Conservation (phyloP, 2,329 filamentous ascomycete species). For the Parastagonospora avenae region DNA sequence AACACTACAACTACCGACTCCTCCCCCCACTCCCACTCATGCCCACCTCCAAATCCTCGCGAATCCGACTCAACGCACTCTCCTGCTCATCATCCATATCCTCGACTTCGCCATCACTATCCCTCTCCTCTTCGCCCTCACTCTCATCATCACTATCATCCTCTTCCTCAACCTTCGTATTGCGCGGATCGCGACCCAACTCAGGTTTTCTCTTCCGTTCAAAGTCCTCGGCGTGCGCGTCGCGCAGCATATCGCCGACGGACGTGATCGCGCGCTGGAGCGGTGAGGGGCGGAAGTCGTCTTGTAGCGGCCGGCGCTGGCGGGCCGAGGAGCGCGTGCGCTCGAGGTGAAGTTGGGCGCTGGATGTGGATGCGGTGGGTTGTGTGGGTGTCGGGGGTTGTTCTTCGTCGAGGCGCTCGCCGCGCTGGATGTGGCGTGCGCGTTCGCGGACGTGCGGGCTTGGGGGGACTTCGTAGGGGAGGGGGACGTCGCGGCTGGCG, state of each 20-base stretch:
- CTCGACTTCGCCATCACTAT: not conserved
- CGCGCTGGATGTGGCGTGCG: slow-evolving; percentile 7
- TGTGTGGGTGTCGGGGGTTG: slow-evolving; percentile 29
- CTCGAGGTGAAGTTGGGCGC: slow-evolving; percentile 9
- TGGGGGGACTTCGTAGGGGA: slow-evolving; percentile 70
- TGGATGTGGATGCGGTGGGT: not conserved
- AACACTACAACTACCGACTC: no score
- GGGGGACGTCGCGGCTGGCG: slow-evolving; percentile 82
- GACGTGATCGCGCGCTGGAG: slow-evolving; percentile 53
- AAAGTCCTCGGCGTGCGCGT: slow-evolving; percentile 90
- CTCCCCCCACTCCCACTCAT: slow-evolving; percentile 5
- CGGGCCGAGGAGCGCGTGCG: slow-evolving; percentile 16
- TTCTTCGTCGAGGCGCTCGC: slow-evolving; percentile 37
- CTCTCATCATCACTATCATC: slow-evolving; percentile 24
- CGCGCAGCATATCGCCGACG: slow-evolving; percentile 72
- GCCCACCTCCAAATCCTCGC: slow-evolving; percentile 17
- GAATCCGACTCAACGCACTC: slow-evolving; percentile 17
- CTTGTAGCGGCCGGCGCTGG: slow-evolving; percentile 26
- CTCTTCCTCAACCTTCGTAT: slow-evolving; percentile 43
- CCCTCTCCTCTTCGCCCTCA: slow-evolving; percentile 28
- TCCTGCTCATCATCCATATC: slow-evolving; percentile 15
- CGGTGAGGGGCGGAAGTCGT: slow-evolving; percentile 35
- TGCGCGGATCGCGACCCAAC: slow-evolving; percentile 37
- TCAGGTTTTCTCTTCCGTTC: slow-evolving; percentile 72
- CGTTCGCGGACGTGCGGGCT: slow-evolving; percentile 13